Evolutionary conservation across 495 filamentous ascomycete species (phyloP), one percentile per base, ranked within the genome.

Genomic region (Chlorociboria aeruginascens): DNA sequence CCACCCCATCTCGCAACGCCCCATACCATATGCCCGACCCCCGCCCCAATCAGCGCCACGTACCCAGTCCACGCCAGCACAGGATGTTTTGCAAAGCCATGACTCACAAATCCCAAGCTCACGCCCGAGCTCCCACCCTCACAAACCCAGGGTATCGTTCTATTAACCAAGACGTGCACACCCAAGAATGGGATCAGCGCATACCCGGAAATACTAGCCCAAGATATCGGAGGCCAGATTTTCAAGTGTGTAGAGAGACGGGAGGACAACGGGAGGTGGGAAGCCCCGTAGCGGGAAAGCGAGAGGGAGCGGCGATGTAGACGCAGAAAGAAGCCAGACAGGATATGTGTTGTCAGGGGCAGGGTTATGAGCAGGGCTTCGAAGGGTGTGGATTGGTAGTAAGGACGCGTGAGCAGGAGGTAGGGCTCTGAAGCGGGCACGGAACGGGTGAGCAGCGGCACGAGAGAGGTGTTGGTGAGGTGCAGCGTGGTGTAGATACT

Each of bases 101-200:
- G 88, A n/a, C 80, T 79, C 0, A 94, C 77, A 62, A 81, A 96
- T 16, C 77, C 79, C 28, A 96, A 65, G 1, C 84, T 84, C 28
- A 95, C 77, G 35, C 89, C 78, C 10, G 83, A 82, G 53, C 81
- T 89, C 32, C 86, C 88, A 0, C 89, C 89, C 32, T 94, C 86
- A 12, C 89, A 72, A 31, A 73, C 65, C 34, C 84, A 55, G 4
- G 89, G 89, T 14, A 89, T 65, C 0, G 72, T 65, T 10, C 89
- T 74, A 56, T 88, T 86, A 46, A 92, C 69, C 20, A 77, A 73
- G 1, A 74, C 71, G 63, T 96, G 89, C 6, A 77, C 72, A 1
- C 69, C 72, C 10, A 90, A 66, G 12, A 88, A 53, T 1, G 74
- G 82, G 6, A 74, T 54, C 12, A 88, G 69, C 0, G 71, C 53